Conservation (phyloP, 495 filamentous ascomycete genomes). For the Aspergillus saccharolyticus region DNA sequence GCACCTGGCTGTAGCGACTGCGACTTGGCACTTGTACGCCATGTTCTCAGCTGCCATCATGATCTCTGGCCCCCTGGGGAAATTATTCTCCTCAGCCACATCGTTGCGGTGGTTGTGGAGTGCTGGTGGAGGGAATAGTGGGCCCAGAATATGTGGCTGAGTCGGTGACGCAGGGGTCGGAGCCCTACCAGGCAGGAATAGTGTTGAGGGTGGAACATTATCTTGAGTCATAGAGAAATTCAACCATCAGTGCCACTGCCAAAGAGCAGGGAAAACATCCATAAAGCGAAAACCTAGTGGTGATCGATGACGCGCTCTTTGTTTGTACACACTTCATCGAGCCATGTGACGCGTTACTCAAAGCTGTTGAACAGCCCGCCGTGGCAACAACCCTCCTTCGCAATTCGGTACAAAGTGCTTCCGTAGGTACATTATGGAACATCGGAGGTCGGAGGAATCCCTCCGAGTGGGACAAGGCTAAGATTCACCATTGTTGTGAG, state of each 20-base stretch:
- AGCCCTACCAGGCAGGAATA: background rate
- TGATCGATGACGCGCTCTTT: background rate
- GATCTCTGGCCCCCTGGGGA: background rate
- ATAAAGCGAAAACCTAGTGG: background rate
- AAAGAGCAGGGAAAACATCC: background rate
- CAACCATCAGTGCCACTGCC: too few relatives aligned
- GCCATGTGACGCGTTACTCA: slow-evolving; percentile 5
- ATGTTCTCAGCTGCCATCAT: background rate
- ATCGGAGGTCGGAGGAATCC: background rate
- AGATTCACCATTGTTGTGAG: background rate
- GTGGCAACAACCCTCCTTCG: background rate
- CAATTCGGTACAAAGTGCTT: too few relatives aligned
- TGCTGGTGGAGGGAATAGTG: background rate
- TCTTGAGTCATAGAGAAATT: background rate
- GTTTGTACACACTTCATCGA: background rate
- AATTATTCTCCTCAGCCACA: background rate
- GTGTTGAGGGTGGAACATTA: background rate
- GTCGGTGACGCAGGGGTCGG: background rate
- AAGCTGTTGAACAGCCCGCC: slow-evolving; percentile 1
- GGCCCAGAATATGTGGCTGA: background rate
- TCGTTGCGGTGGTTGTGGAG: background rate
- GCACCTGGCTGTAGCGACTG: background rate
- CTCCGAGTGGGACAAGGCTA: background rate
- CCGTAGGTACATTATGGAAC: background rate
- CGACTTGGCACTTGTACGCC: background rate